Conservation (phyloP, 768 basidiomycete species). For the Boletus rubropictus region DNA sequence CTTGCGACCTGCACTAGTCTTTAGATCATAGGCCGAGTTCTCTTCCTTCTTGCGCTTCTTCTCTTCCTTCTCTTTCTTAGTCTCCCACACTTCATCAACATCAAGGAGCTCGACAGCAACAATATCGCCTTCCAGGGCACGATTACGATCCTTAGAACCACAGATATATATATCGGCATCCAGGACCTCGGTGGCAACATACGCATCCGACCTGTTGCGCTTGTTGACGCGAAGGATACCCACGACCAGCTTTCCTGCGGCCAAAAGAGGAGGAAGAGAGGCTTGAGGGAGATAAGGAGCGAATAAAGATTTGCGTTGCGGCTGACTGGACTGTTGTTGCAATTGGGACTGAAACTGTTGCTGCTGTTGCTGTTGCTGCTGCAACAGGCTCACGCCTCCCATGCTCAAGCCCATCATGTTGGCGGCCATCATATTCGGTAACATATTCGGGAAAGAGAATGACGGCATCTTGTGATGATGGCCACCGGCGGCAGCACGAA, state of each 20-base stretch:
- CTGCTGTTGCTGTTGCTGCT: constrained; percentile 76
- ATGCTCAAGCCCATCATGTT: constrained; percentile 91
- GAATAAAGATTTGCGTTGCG: constrained; percentile 96
- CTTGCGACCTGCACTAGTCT: constrained; percentile 67
- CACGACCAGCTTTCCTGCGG: constrained; percentile 95
- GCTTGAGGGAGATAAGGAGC: constrained; percentile 98
- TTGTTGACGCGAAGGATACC: constrained; percentile 97
- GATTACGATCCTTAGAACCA: constrained; percentile 97
- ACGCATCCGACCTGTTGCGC: constrained; percentile 96
- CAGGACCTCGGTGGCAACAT: constrained; percentile 95
- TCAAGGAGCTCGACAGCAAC: constrained; percentile 97
- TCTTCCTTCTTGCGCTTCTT: constrained; percentile 99
- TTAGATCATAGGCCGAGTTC: constrained; percentile 89
- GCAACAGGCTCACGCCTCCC: constrained; percentile 77
- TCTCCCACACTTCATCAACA: constrained; percentile 96
- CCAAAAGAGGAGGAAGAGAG: constrained; percentile 90
- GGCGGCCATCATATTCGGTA: constrained; percentile 95
- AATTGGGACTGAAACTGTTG: constrained; percentile 89
- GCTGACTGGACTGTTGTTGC: constrained; percentile 86
- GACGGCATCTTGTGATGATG: constrained; percentile 97
- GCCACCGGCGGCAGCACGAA: constrained; percentile 90
- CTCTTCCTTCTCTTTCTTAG: constrained; percentile 99
- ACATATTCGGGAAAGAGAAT: constrained; percentile 97
- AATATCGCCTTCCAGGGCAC: constrained; percentile 96
- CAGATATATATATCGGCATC: constrained; percentile 99